Conservation (phyloP, 768 basidiomycete genomes). For the Amanita pseudoporphyria region DNA sequence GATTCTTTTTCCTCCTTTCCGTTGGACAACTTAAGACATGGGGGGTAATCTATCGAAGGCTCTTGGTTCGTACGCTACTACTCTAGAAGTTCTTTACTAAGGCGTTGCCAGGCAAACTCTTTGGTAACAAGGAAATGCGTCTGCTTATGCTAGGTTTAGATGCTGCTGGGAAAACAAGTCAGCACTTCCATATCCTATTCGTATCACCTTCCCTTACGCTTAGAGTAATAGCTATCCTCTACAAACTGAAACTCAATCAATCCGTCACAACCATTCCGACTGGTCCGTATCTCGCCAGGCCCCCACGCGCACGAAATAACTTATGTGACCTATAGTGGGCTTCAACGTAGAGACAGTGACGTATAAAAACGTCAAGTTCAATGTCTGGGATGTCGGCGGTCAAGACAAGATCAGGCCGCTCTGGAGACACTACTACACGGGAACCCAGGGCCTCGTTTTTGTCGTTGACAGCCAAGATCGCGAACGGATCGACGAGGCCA, state of each 20-base stretch:
- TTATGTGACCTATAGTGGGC: conserved; percentile 48
- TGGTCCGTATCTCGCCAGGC: conserved; percentile 35
- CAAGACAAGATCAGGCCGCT: conserved; percentile 98
- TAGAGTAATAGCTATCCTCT: conserved; percentile 71
- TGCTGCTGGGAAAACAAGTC: conserved; percentile 98
- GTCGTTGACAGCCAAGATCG: conserved; percentile 96
- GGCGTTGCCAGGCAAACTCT: conserved; percentile 66
- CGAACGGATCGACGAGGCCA: conserved; percentile 93
- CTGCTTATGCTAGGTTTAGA: conserved; percentile 95
- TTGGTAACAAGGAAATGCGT: conserved; percentile 99
- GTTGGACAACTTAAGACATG: conserved; percentile 30
- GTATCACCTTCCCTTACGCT: conserved; percentile 3
- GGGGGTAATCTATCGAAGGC: conserved; percentile 85
- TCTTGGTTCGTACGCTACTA: conserved; percentile 39
- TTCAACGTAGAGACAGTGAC: conserved; percentile 99
- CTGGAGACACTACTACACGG: conserved; percentile 99
- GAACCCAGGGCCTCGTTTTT: conserved; percentile 96
- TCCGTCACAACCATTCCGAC: conserved; percentile 98
- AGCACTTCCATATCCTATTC: conserved; percentile 23
- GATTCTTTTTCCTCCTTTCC: not conserved
- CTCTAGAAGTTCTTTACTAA: conserved; percentile 8
- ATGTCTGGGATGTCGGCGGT: conserved; percentile 97
- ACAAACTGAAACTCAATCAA: conserved; percentile 98
- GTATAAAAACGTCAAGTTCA: conserved; percentile 97
- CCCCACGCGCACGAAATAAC: conserved; percentile 2